Base-by-base conservation (phyloP, 1,284 basidiomycete genomes). In the Ustilago xerochloae region DNA sequence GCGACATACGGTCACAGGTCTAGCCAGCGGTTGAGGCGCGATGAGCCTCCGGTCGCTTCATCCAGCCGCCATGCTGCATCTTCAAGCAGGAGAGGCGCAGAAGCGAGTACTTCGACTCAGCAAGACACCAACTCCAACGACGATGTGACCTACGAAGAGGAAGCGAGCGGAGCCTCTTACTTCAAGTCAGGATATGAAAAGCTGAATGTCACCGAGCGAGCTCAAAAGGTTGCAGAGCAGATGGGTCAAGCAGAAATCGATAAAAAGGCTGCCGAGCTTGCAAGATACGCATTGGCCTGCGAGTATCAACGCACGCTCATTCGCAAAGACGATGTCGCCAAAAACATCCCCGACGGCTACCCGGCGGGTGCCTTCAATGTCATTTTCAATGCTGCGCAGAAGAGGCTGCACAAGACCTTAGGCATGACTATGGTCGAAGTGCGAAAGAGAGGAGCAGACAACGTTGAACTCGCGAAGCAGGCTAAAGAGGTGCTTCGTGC, bases 371-470 rank as follows among this genome's bases (percentile, higher is more conserved):
- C 53, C 18, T 78, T 81, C 20, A 67, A 47, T 10, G 60, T 63
- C 29, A 49, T 82, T 36, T 79, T 81, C 53, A 77, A 80, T 26
- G 56, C 55, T n/a, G 77, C 78, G 2, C 77, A 80, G 41, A 62
- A 73, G 63, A 56, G 69, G 18, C 75, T 82, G 8, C 52, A 63
- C 18, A 41, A 26, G 5, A 70, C 76, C 1, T 79, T 81, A 43
- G 79, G 75, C 5, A 61, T 64, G 26, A 36, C 70, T 45, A 60
- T 82, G 51, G 73, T 79, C 52, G 75, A 81, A 57, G 54, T 82
- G 9, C 70, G 79, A 15, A 39, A 62, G 4, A 60, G 54, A 15
- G 79, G 79, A 16, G 58, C 63, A 13, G 79, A 81, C 43, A 78
- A 79, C 30, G 72, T 69, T n/a, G 63, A 71, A 43, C 41, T 75